These are phyloP conservation scores for Nemania sp. DNA, from an alignment of 2,329 filamentous ascomycete genomes.

Conservation along the genomic window DNA sequence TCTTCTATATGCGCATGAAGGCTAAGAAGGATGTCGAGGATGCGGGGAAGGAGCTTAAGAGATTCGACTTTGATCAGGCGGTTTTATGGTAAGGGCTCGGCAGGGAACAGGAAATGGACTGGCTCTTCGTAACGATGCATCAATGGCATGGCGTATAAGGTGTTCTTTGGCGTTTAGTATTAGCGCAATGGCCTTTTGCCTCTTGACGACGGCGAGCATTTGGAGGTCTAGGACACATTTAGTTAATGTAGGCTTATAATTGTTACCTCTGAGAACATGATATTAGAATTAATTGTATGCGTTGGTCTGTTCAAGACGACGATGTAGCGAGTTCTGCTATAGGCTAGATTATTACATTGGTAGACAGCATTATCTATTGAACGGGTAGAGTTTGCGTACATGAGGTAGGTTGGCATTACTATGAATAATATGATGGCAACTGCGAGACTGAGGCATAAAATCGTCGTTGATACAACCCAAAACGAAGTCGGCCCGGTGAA, in stretches of 20 bases:
- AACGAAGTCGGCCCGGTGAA: conserved; percentile 33
- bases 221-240: conserved; percentile 7
- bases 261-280: conserved; percentile 15
- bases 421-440: conserved; percentile 29
- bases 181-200: conserved; percentile 1
- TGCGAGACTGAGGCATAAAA: conserved; percentile 23
- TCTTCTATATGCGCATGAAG: conserved; percentile 99
- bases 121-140: conserved; percentile 33
- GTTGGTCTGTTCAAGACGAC: neutral
- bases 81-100: conserved; percentile 64
- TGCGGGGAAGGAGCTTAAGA: conserved; percentile 85
- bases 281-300: neutral
- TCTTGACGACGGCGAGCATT: conserved; percentile 10
- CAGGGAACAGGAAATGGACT: conserved; percentile 32
- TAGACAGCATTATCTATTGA: neutral
- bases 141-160: conserved; percentile 39
- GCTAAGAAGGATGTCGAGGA: conserved; percentile 99
- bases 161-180: conserved; percentile 21
- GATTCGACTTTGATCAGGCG: conserved; percentile 89
- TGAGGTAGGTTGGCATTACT: conserved; percentile 13
- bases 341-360: neutral
- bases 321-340: neutral
- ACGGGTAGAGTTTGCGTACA: neutral
- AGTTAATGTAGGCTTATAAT: conserved; percentile 15
- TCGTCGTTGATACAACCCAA: conserved; percentile 14